Base-by-base conservation (phyloP, 2,329 filamentous ascomycete species). In the Beauveria sp. region DNA sequence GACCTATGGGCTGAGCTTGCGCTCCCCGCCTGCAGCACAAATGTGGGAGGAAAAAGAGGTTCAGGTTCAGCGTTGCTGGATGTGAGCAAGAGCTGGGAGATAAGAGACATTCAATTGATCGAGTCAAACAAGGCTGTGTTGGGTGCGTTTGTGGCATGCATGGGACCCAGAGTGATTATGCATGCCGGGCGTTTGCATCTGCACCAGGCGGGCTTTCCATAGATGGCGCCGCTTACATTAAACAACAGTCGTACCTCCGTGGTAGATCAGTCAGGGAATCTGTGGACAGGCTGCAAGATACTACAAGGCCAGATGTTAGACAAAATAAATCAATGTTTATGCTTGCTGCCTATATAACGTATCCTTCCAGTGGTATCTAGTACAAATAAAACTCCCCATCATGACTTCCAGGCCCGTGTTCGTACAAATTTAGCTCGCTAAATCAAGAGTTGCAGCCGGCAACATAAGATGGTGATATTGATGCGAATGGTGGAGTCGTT, bases 311-410 rank as follows among this genome's bases (percentile, higher is more conserved):
- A 7, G 5, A 28, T 9, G 12, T n/a, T 22, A 43, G 47, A 18
- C 22, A 24, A 24, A 16, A n/a, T 34, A 45, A 34, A 59, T 52
- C 24, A 30, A 46, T 34, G 16, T 49, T 43, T 50, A 43, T 42
- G 30, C 16, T 49, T 47, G 42, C 42, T 59, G 40, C 47, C 51
- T 47, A 24, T 22, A 26, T 45, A 50, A 43, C 30, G n/a, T 57
- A 42, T 46, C 40, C 30, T 46, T 42, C 30, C 45, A 43, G n/a
- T 51, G 61, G 57, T 54, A 63, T 59, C 45, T 52, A 60, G 22
- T 49, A 57, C 56, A 54, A 58, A 43, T n/a, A 63, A 62, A 46
- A 50, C 57, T 55, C 52, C 47, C 46, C 49, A 28, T 59, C 55
- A 40, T 62, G 51, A 56, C 26, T 60, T 45, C 16, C 12, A n/a